phyloP scores from a whole-genome alignment of 2,329 filamentous ascomycete genomes.

The Drechslera avenae region DNA sequence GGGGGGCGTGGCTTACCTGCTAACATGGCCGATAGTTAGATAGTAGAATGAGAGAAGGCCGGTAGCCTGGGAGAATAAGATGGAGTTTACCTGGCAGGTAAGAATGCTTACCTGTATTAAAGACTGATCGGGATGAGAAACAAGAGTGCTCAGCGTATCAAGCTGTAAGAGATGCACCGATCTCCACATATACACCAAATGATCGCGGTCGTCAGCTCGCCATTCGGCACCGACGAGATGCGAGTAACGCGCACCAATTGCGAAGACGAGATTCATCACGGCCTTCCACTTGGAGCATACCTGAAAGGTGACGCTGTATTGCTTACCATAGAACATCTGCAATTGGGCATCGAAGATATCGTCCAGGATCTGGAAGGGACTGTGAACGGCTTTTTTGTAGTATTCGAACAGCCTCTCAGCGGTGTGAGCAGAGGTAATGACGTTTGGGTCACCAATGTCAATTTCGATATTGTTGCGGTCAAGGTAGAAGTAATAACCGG shows the following conservation, averaged over 20 bases:
- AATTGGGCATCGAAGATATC: slow-evolving; percentile 16
- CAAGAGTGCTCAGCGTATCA: slow-evolving; percentile 30
- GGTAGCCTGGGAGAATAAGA: slow-evolving; percentile 31
- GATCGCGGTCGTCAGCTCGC: slow-evolving; percentile 29
- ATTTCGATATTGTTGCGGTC: slow-evolving; percentile 23
- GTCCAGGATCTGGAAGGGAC: slow-evolving; percentile 33
- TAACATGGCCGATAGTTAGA: slow-evolving; percentile 45
- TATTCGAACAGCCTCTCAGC: slow-evolving; percentile 35
- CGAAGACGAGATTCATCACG: slow-evolving; percentile 48
- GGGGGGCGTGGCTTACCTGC: slow-evolving; percentile 36
- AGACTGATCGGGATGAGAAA: slow-evolving; percentile 27
- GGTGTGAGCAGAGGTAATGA: slow-evolving; percentile 33
- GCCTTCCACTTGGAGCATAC: slow-evolving; percentile 37
- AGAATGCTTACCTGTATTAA: slow-evolving; percentile 20
- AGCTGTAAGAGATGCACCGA: slow-evolving; percentile 18
- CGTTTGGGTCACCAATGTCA: slow-evolving; percentile 22
- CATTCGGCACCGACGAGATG: slow-evolving; percentile 31
- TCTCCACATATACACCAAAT: slow-evolving; percentile 43
- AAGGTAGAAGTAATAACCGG: slow-evolving; percentile 36
- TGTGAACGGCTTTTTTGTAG: slow-evolving; percentile 36
- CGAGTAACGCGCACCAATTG: slow-evolving; percentile 46
- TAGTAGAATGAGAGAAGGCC: slow-evolving; percentile 48
- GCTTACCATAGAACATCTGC: slow-evolving; percentile 1
- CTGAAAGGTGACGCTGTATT: not conserved
- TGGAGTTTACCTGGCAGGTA: not conserved